phyloP scores from a whole-genome alignment of 2,329 filamentous ascomycete species.

The Pestalotiopsis sp. region DNA sequence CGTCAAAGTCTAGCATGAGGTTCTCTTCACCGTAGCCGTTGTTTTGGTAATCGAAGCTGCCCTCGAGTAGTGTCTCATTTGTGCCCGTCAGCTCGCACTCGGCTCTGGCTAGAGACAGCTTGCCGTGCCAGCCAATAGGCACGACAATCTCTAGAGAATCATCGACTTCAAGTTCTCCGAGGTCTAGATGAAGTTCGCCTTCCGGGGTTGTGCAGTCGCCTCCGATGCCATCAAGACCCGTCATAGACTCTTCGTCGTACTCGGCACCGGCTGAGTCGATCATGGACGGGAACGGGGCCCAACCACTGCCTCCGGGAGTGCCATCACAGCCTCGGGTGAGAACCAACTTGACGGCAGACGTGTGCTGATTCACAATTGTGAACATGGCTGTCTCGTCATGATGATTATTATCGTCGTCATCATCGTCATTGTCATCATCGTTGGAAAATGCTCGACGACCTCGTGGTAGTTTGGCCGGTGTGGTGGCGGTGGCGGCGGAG shows the following conservation, averaged over 20 bases:
- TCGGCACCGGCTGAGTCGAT: neutral
- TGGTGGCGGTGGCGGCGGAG: neutral
- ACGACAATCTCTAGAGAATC: neutral
- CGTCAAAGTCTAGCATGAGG: conserved; percentile 1
- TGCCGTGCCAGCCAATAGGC: neutral
- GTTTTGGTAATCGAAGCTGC: neutral
- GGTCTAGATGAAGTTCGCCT: neutral
- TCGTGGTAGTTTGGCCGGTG: neutral
- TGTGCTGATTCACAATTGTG: neutral
- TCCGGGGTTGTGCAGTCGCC: neutral
- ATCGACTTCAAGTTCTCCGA: neutral
- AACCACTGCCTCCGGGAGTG: neutral
- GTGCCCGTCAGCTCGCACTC: neutral
- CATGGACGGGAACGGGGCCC: neutral
- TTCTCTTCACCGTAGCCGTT: neutral
- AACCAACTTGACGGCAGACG: neutral
- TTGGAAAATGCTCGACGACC: neutral
- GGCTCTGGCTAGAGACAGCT: neutral
- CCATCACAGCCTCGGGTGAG: neutral
- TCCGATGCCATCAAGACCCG: neutral
- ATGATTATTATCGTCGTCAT: too few species aligned
- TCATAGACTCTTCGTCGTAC: neutral
- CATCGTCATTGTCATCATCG: neutral
- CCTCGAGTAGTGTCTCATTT: conserved; percentile 4
- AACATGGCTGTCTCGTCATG: neutral